These are phyloP conservation scores for Isochrysis galbana DNA, from an alignment of 78 protist species.

Conservation along the genomic window DNA sequence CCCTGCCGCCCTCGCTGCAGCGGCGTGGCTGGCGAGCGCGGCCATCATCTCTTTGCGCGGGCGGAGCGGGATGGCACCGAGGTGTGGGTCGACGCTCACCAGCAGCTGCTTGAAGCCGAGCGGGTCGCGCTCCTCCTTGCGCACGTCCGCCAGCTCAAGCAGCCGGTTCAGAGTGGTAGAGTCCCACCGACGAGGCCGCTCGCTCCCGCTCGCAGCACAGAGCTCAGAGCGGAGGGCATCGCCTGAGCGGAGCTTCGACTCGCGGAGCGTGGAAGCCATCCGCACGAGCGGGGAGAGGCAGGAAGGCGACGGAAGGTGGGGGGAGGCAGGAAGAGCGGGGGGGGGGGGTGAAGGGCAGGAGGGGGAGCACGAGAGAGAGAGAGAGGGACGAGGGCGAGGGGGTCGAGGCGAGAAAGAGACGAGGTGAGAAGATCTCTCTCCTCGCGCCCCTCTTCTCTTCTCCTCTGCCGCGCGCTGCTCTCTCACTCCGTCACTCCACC, in stretches of 20 bases:
- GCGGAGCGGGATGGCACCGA: neutral
- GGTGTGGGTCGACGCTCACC: neutral
- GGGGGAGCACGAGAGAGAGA: no score
- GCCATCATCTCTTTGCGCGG: neutral
- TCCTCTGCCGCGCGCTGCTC: no score
- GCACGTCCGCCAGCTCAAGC: neutral
- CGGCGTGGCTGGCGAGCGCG: neutral
- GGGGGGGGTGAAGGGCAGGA: no score
- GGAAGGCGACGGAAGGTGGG: no score
- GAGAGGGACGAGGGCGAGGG: no score
- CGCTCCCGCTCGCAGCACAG: neutral
- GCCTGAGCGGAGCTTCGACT: neutral
- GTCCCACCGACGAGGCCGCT: neutral
- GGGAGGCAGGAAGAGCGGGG: no score
- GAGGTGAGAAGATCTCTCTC: no score
- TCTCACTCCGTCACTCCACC: no score
- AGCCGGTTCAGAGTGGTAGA: neutral
- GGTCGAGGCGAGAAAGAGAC: no score
- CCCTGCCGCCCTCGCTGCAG: neutral
- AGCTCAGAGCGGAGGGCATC: neutral
- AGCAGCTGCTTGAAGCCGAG: neutral
- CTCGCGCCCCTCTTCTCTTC: no score
- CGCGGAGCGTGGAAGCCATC: neutral
- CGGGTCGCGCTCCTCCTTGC: neutral
- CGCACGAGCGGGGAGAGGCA: no score